Evolutionary conservation across 495 filamentous ascomycete genomes (phyloP), one percentile per base, ranked within the genome.

Genomic region (Xylaria scruposa): DNA sequence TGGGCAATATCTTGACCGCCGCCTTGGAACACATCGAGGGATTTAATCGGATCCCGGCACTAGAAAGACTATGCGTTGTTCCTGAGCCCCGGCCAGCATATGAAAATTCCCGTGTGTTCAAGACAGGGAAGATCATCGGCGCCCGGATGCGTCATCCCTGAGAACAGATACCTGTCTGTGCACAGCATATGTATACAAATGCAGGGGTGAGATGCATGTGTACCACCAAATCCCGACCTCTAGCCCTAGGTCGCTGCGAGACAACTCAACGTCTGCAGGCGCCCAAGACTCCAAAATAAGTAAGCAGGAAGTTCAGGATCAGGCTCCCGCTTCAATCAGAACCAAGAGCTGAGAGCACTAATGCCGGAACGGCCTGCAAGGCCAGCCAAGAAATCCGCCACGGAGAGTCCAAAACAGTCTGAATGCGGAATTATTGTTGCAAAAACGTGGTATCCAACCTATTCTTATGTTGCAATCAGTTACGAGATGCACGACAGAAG

Each of bases 391-490:
- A 0, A 21, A 19, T 10, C 33, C 49, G 65, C 65, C 36, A 54
- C 36, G 15, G 24, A n/a, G 33, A 49, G 12, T 49, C 38, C 29
- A n/a, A 54, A 54, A 67, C 62, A 46, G 24, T 13, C 12, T 38
- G 44, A 40, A 26, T 54, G 21, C n/a, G 36, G 49, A n/a, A n/a
- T 21, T 40, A 40, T 42, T 56, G 21, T 33, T 24, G 21, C n/a
- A 40, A 24, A 63, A 65, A 65, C 62, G 38, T 63, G 60, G 60
- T 42, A 24, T 29, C 60, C 60, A 63, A 44, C 60, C 65, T 42
- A 54, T 67, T 36, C 21, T 10, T 19, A 68, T 68, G 67, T 68
- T 68, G 67, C 40, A 40, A 68, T 60, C 13, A 68, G 67, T 68
- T 68, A 33, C 53, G 38, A 68, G 24, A 19, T 51, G 53, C 53